Base-by-base conservation (phyloP, 164 flowering plant genomes). In the Macadamia tetraphylla region DNA sequence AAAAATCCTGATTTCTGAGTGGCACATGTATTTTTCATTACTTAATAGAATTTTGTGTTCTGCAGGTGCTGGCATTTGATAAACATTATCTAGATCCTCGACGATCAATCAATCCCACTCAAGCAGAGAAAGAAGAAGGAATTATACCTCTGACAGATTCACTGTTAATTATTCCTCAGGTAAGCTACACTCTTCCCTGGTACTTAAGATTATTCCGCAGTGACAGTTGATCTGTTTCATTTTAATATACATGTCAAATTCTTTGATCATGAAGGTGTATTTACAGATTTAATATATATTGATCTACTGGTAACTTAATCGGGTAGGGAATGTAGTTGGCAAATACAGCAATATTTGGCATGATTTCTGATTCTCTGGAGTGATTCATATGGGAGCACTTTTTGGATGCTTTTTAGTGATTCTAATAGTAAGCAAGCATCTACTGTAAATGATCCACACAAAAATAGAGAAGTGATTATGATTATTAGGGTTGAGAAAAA, bases 141-240 rank as follows among this genome's bases (percentile, higher is more conserved):
- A 77, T 92, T 40, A 78, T 90, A 67, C 97, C 99, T 65, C 84
- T 95, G 35, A 85, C 99, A 51, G 99, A 95, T 83, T 74, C 97
- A 42, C 78, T 95, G 73, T 96, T 97, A 29, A 95, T 95, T 51
- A 83, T 85, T 78, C 97, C 98, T 67, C 94, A 94, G 98, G 99
- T 94, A 43, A 58, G 67, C 77, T 76, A 51, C 70, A n/a, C 31
- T 46, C 53, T 63, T 67, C 15, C 12, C 18, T 64, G 55, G 48
- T 69, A 30, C 62, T 51, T 58, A 40, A 32, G 23, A 62, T 58
- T 58, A 1, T 53, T 53, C 29, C 42, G 13, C 13, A 14, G 31
- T 31, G 62, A 59, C 9, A 59, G 14, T 6, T 57, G 29, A 18
- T 57, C 6, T 57, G 8, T 6, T 57, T 57, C 23, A 18, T 17